Base-by-base conservation (phyloP, 495 filamentous ascomycete genomes). In the Penicillium coffeae region DNA sequence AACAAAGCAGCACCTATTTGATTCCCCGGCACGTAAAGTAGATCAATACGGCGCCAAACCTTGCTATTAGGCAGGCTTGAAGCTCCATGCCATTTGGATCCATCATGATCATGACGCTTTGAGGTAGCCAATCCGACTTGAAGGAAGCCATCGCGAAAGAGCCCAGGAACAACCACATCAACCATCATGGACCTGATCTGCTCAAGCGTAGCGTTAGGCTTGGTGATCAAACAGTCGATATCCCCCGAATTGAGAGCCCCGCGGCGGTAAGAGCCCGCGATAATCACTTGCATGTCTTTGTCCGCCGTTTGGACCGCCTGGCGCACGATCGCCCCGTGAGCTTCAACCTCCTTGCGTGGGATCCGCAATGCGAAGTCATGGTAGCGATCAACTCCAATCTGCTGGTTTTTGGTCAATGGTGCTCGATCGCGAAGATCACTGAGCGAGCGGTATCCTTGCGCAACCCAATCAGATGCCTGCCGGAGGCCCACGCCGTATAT, bases 71-170 rank as follows among this genome's bases (percentile, higher is more conserved):
- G 83, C 0, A 91, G 69, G 27, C 79, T 72, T 10, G 86, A 94
- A 36, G 89, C 91, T 2, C 93, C 93, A 49, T 95, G 89, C 90
- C 89, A 96, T 72, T 95, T 87, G 34, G 82, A 85, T 1, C 75
- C 82, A 39, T 74, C 54, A 51, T 63, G 58, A 4, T 39, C 30
- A 42, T 56, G 58, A 33, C 63, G 65, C 15, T 13, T n/a, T 32
- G 70, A 57, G 2, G 62, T 69, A 8, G 81, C 78, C 8, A 87
- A 71, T 8, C 66, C 62, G 32, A 60, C 70, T 46, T 79, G 73
- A 20, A 88, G 69, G 58, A 94, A 95, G 0, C 74, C 78, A 32
- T 72, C 63, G 2, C 61, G 48, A 18, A 79, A 80, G 9, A 98
- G 76, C 7, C 62, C 54, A 0, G 76, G 79, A 1, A 95, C 73